A percentile compares a stretch with the other conserved stretches of the same genome.
These are phyloP conservation scores for Lachancea sp. DNA, from an alignment of 805 yeast species.

Conservation along the genomic window DNA sequence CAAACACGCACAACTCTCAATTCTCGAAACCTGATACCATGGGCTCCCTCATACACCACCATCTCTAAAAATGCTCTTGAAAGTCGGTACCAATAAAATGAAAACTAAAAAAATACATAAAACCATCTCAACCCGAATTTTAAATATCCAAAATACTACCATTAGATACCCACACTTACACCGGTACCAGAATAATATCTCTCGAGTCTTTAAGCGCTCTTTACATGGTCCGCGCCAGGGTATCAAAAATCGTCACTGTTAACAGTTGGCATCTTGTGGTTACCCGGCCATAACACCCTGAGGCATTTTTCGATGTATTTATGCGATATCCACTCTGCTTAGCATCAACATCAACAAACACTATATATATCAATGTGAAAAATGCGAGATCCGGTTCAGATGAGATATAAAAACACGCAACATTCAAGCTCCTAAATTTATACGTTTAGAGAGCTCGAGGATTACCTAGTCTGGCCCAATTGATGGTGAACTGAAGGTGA, in stretches of 20 bases:
- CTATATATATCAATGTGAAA: neutral
- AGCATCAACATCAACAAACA: neutral
- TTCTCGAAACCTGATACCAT: too few relatives aligned
- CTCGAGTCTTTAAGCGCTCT: neutral
- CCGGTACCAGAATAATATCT: neutral
- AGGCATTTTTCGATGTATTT: slow-evolving; percentile 1
- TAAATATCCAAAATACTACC: too few relatives aligned
- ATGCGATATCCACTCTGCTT: too few relatives aligned
- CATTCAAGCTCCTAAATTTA: neutral
- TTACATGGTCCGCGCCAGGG: neutral
- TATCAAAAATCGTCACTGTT: neutral
- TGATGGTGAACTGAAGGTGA: neutral
- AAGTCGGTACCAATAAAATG: too few relatives aligned
- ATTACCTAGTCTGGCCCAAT: neutral
- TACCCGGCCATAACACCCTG: neutral
- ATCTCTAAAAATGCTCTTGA: too few relatives aligned
- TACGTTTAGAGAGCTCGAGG: neutral
- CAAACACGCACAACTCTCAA: too few relatives aligned
- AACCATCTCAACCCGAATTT: too few relatives aligned
- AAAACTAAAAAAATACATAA: too few relatives aligned
- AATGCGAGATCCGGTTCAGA: slow-evolving; percentile 1
- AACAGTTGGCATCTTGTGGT: neutral
- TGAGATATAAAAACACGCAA: neutral
- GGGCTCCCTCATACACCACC: too few relatives aligned
- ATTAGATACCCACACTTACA: neutral